phyloP scores from a whole-genome alignment of 2,329 filamentous ascomycete genomes.

The Aspergillus neotritici region DNA sequence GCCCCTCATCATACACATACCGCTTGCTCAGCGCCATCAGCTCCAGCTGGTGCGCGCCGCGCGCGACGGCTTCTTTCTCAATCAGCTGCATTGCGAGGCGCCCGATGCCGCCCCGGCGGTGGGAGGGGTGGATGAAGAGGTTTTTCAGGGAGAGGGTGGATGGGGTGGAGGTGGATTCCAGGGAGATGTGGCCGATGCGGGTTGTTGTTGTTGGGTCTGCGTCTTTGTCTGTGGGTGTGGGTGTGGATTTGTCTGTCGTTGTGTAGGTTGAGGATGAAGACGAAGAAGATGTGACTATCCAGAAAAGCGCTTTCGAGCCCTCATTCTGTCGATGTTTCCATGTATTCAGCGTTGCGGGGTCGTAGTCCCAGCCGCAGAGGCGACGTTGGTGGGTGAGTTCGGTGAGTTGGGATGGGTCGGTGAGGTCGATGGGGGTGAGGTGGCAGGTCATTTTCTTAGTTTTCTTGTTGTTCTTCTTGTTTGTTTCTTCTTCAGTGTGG shows the following conservation, averaged over 20 bases:
- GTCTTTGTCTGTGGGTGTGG: background rate
- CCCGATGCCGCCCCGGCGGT: conserved; percentile 16
- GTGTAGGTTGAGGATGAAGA: background rate
- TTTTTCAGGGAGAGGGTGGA: conserved; percentile 16
- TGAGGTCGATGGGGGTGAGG: conserved; percentile 15
- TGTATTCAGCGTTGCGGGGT: conserved; percentile 1
- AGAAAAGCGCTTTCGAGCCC: conserved; percentile 15
- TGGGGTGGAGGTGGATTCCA: conserved; percentile 18
- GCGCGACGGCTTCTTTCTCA: conserved; percentile 14
- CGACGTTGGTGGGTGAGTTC: conserved; percentile 12
- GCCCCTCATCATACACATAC: conserved; percentile 17
- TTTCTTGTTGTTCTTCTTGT: background rate
- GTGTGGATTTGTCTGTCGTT: background rate
- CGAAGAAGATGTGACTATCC: conserved; percentile 9
- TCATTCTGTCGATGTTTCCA: conserved; percentile 12
- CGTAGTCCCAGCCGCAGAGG: conserved; percentile 14
- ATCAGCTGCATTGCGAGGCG: conserved; percentile 14
- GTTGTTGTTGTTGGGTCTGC: background rate
- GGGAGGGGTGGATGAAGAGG: conserved; percentile 22
- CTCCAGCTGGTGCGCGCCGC: conserved; percentile 17
- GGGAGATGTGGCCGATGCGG: conserved; percentile 25
- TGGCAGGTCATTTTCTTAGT: conserved; percentile 1
- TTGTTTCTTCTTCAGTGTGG: too few species aligned
- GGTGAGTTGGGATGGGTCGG: conserved; percentile 7
- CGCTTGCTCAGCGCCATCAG: conserved; percentile 18